A percentile compares a stretch with the other conserved stretches of the same genome.
Conservation (phyloP, 2,329 filamentous ascomycete genomes). For the Hypoxylon sp. region DNA sequence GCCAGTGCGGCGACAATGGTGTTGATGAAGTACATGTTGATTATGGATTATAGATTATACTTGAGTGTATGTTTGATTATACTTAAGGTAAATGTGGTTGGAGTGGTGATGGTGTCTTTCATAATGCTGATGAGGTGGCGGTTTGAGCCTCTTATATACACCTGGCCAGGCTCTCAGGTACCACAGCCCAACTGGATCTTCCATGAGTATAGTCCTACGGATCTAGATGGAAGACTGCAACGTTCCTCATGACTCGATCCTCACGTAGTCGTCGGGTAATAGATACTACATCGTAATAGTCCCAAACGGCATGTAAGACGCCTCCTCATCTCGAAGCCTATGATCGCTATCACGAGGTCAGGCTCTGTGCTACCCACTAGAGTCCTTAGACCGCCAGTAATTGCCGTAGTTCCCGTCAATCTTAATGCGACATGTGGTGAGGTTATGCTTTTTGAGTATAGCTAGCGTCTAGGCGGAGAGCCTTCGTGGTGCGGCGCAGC, state of each 20-base stretch:
- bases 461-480: constrained; percentile 1
- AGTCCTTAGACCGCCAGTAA: constrained; percentile 16
- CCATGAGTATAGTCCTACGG: neutral
- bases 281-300: constrained; percentile 25
- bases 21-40: constrained; percentile 47
- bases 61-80: constrained; percentile 5
- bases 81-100: constrained; percentile 14
- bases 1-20: constrained; percentile 37
- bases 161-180: neutral
- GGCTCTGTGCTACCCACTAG: constrained; percentile 12
- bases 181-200: constrained; percentile 1
- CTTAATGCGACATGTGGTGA: constrained; percentile 9
- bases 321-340: neutral
- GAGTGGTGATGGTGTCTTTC: constrained; percentile 31
- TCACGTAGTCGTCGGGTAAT: constrained; percentile 1
- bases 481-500: constrained; percentile 10
- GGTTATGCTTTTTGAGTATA: neutral
- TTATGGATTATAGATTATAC: constrained; percentile 29
- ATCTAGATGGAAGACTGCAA: constrained; percentile 26
- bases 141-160: constrained; percentile 29
- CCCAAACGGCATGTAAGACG: constrained; percentile 14
- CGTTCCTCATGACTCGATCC: constrained; percentile 10
- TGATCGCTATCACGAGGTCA: constrained; percentile 24
- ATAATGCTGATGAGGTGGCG: constrained; percentile 32
- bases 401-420: constrained; percentile 25